These are phyloP conservation scores for Botrytis pseudocinerea DNA, from an alignment of 2,329 filamentous ascomycete genomes.

Conservation along the genomic window DNA sequence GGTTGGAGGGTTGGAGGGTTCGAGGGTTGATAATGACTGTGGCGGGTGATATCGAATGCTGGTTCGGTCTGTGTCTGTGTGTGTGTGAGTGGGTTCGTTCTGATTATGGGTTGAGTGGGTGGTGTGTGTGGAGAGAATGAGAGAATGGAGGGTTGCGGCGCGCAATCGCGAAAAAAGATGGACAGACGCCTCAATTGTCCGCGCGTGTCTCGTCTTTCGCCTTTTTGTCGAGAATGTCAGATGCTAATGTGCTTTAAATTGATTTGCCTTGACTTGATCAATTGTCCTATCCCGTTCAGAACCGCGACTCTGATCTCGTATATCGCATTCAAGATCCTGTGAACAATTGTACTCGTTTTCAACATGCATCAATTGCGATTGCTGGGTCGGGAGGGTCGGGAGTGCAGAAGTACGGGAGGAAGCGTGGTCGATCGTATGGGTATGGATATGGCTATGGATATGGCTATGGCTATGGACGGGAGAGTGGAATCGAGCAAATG, in stretches of 20 bases:
- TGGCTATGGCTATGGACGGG: neutral
- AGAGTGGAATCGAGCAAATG: neutral
- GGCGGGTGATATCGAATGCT: slow-evolving; percentile 16
- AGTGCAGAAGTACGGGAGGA: neutral
- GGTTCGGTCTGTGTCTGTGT: neutral
- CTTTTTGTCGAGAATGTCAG: neutral
- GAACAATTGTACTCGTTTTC: neutral
- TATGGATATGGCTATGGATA: neutral
- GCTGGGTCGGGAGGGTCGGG: neutral
- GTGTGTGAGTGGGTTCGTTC: neutral
- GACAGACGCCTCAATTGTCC: neutral
- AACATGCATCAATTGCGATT: neutral
- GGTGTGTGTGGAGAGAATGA: neutral
- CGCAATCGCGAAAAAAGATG: neutral
- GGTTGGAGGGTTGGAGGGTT: neutral
- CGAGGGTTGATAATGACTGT: slow-evolving; percentile 17
- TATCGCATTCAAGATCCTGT: neutral
- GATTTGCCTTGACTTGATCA: neutral
- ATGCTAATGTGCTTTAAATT: neutral
- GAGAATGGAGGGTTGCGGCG: neutral
- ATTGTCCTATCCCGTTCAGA: neutral
- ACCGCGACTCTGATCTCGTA: neutral
- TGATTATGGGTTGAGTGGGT: neutral
- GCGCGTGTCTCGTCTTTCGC: too few species aligned
- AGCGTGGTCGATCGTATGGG: neutral